Conservation (phyloP, 306 rosid species). For the Inga oerstediana region DNA sequence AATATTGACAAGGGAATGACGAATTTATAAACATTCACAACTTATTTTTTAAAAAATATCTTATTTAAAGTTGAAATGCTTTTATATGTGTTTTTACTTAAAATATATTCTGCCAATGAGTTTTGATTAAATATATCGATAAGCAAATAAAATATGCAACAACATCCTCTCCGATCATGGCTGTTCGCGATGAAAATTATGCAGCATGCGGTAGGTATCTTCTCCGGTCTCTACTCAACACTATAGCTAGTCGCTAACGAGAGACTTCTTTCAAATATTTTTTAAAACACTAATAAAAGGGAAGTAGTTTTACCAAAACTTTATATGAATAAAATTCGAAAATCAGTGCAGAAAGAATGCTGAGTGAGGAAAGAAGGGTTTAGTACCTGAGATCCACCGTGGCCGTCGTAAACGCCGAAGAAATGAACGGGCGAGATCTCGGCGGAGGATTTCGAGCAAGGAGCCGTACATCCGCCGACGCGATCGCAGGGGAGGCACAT, state of each 20-base stretch:
- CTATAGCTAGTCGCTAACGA: not conserved
- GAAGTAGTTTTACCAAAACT: not conserved
- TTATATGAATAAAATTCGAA: not conserved
- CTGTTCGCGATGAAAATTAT: not conserved
- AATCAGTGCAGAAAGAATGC: not conserved
- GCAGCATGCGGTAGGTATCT: not conserved
- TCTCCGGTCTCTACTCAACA: no score
- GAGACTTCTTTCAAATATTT: not conserved
- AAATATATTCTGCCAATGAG: not conserved
- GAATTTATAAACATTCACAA: no score
- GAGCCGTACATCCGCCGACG: constrained; percentile 22
- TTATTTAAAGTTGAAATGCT: no score
- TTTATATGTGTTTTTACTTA: no score
- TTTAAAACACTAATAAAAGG: not conserved
- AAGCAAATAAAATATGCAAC: not conserved
- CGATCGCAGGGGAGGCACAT: constrained; percentile 4
- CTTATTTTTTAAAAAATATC: no score
- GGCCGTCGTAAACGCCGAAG: constrained; percentile 29
- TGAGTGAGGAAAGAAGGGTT: not conserved
- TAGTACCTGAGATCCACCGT: constrained; percentile 22
- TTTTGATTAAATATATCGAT: not conserved
- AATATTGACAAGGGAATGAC: no score
- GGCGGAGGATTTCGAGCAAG: not conserved
- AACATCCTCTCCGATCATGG: not conserved
- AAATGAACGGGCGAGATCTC: constrained; percentile 13